Evolutionary conservation across 192 early-diverging fungal genomes (phyloP), one percentile per base, ranked within the genome.

Genomic region (Hyaloraphidium curvatum): DNA sequence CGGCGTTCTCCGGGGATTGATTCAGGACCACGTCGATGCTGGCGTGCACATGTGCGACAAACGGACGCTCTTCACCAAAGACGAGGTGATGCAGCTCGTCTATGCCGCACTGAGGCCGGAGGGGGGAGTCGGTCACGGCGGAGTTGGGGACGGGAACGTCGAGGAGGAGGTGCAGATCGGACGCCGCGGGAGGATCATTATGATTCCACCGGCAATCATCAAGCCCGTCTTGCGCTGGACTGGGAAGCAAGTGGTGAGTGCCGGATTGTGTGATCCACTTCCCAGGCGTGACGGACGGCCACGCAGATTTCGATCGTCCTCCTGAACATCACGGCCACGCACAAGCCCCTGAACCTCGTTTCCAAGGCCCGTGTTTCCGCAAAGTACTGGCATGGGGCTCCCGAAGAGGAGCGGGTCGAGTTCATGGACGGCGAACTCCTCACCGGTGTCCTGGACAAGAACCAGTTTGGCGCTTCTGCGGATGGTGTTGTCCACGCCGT

Each of bases 11-110:
- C 84, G 95, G 55, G 95, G 95, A 58, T 66, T 99, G 63, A 99
- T 99, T 57, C 92, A 97, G 69, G 95, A 99, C 69, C 91, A 93
- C 53, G 91, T 99, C 11, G 86, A 87, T 53, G 80, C 87, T n/a
- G 95, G 95, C 65, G 89, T 96, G 19, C 80, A 86, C 64, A 83
- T 99, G 81, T 83, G 81, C 23, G 73, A 71, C 30, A 81, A 86
- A 40, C 90, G 92, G 56, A 81, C 85, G 0, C 81, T 92, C 66
- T 82, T 99, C 51, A 75, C 73, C 29, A 76, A 81, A 33, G 82
- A 79, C 16, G 81, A 93, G 65, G 95, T 96, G 64, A 83, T 91
- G 63, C 91, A 99, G 62, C 72, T 99, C 23, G 67, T 96, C 5
- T 96, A 92, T 66, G 80, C 77, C 63, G 79, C 81, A 0, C 67